Base-by-base conservation (phyloP, 805 yeast genomes). In the Myxozyma monticola region DNA sequence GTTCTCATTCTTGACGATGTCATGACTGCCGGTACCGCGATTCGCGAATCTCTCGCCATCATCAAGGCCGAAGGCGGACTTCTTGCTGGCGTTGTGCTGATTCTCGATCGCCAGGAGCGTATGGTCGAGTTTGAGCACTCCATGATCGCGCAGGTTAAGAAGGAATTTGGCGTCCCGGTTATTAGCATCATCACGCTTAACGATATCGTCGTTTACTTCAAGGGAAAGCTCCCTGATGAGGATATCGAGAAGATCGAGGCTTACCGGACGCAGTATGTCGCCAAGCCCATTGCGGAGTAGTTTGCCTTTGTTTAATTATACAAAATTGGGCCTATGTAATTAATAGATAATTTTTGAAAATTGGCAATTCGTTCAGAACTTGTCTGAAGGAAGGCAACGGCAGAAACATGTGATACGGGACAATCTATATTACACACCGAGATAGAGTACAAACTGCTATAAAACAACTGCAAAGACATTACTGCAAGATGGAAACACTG, bases 21-120 rank as follows among this genome's bases (percentile, higher is more conserved):
- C 37, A 90, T 91, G 83, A 91, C 98, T 53, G 98, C 98, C 1
- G 99, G 99, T 35, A 93, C 98, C 51, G 98, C 99, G 42, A 89
- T 90, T 67, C 85, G 85, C 62, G 98, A 93, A 71, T 97, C 98
- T 0, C 85, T 87, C 62, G 80, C 77, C 42, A 85, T 93, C 63
- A 88, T 93, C 61, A 70, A 71, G 22, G 70, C 63, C 22, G 91
- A 82, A 59, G 73, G 78, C 30, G 99, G 96, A 42, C 64, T 71
- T 12, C 84, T 88, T 20, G 86, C 82, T 40, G 98, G 95, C 7
- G 80, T 88, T 49, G 83, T 89, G 53, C 87, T 93, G 64, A 96
- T 96, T 6, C 78, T 93, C 60, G 99, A 93, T 69, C 84, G 99
- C 76, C 95, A 90, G 75, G 99, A 93, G 72, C 67, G 71, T 49